phyloP scores from a whole-genome alignment of 75 land plant genomes.

The Azolla pinnata region DNA sequence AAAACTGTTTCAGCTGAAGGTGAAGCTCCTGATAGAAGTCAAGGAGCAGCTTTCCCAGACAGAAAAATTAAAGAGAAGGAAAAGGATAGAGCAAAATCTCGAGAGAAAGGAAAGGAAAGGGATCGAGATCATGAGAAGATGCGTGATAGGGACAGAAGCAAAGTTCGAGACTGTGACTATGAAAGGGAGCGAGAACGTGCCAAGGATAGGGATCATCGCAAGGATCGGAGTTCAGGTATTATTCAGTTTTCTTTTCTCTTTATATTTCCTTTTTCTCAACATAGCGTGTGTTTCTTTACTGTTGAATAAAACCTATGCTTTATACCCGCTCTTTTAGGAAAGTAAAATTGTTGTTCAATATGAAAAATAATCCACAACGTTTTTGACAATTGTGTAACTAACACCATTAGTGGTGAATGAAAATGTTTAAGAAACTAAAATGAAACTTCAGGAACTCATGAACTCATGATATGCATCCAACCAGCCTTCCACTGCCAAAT shows the following conservation, averaged over 20 bases:
- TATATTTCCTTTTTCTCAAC: background rate
- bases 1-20: slow-evolving; percentile 24
- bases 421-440: too few relatives aligned
- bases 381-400: slow-evolving; percentile 13
- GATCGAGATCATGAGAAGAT: slow-evolving; percentile 57
- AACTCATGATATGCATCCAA: too few relatives aligned
- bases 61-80: slow-evolving; percentile 38
- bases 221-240: slow-evolving; percentile 28
- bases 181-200: slow-evolving; percentile 42
- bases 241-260: background rate
- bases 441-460: too few relatives aligned
- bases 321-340: too few relatives aligned
- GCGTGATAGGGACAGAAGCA: slow-evolving; percentile 56
- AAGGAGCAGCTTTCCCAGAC: slow-evolving; percentile 32
- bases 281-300: background rate
- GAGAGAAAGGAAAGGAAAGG: slow-evolving; percentile 40
- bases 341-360: too few relatives aligned
- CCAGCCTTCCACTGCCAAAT: too few relatives aligned
- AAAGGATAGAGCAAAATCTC: slow-evolving; percentile 26
- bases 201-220: slow-evolving; percentile 30
- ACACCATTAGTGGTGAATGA: too few relatives aligned
- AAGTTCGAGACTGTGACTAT: slow-evolving; percentile 53
- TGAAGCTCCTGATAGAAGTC: slow-evolving; percentile 27
- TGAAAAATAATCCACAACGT: background rate
- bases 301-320: background rate